Conservation (phyloP, 257 asterid genomes). For the Solanum lycopersicoides region DNA sequence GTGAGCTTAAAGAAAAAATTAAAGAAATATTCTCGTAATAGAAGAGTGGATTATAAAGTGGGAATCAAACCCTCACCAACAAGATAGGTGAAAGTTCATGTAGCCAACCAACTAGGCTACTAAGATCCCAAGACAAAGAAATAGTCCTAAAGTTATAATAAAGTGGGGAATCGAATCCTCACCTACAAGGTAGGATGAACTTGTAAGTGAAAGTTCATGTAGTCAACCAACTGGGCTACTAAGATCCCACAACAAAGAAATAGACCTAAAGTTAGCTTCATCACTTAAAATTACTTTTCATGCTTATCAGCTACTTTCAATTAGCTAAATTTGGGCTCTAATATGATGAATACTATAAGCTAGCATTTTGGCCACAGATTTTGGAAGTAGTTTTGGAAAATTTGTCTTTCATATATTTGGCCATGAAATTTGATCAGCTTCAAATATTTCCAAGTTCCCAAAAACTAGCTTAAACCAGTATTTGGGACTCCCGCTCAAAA, state of each 20-base stretch:
- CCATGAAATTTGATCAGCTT: neutral
- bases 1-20: neutral
- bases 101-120: neutral
- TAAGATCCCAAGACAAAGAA: neutral
- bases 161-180: too few species aligned
- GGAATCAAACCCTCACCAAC: neutral
- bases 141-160: neutral
- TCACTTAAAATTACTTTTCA: neutral
- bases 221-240: too few species aligned
- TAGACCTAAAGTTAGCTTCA: neutral
- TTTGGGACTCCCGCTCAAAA: neutral
- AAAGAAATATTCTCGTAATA: neutral
- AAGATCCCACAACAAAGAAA: neutral
- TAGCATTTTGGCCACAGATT: neutral
- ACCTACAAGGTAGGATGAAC: too few species aligned
- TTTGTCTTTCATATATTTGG: neutral
- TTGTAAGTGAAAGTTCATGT: too few species aligned
- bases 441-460: neutral
- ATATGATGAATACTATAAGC: neutral
- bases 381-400: neutral
- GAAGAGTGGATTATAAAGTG: neutral
- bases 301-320: neutral
- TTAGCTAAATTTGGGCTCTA: neutral
- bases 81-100: neutral
- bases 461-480: neutral